Evolutionary conservation across 2,329 filamentous ascomycete genomes (phyloP).

Genomic region (Paraphoma sp.): DNA sequence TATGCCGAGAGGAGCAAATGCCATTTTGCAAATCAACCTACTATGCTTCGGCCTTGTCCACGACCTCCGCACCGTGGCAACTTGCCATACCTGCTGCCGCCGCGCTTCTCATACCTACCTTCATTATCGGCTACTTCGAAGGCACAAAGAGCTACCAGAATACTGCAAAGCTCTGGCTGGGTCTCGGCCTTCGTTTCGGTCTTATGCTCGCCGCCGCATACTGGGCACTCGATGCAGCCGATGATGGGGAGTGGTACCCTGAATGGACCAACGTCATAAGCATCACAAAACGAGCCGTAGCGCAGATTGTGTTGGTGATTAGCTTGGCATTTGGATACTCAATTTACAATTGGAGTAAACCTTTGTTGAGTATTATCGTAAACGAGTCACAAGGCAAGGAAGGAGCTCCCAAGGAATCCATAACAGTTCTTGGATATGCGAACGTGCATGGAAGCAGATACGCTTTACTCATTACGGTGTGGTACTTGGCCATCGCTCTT

Average conservation of each 20-base stretch:
- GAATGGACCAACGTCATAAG: conserved; percentile 65
- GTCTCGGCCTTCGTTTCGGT: conserved; percentile 76
- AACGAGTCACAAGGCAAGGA: conserved; percentile 27
- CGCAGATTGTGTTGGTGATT: conserved; percentile 80
- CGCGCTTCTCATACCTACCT: conserved; percentile 72
- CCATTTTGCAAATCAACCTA: conserved; percentile 95
- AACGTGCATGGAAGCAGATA: conserved; percentile 94
- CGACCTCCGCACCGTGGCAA: conserved; percentile 92
- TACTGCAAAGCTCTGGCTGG: conserved; percentile 83
- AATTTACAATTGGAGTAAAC: conserved; percentile 85
- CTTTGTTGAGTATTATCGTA: conserved; percentile 75
- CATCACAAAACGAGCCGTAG: conserved; percentile 74
- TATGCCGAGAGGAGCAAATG: conserved; percentile 98
- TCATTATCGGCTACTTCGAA: conserved; percentile 80
- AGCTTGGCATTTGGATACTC: conserved; percentile 83
- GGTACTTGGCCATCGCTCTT: conserved; percentile 77
- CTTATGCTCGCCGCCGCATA: conserved; percentile 79
- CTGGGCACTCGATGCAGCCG: conserved; percentile 89
- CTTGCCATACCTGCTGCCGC: conserved; percentile 79
- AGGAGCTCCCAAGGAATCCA: conserved; percentile 49
- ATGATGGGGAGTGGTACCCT: conserved; percentile 82
- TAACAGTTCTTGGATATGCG: conserved; percentile 87
- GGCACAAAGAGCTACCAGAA: conserved; percentile 89
- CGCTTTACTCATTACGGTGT: conserved; percentile 80
- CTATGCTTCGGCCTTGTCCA: conserved; percentile 89